Conservation (phyloP, 805 yeast genomes). For the Candida krabiensis region DNA sequence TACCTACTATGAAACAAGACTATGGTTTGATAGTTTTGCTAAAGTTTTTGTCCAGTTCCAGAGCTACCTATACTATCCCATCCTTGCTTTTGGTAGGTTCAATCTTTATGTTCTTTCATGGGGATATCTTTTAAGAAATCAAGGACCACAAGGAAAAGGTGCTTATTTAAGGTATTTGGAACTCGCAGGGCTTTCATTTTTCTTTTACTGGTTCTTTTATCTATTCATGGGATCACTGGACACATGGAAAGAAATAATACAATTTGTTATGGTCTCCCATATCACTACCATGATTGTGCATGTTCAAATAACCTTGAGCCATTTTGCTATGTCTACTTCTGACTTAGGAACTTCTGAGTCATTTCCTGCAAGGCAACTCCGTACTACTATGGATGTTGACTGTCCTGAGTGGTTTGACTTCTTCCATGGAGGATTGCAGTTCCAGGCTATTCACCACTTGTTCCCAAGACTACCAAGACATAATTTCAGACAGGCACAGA, state of each 20-base stretch:
- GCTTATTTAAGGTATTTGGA: conserved; percentile 87
- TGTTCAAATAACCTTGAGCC: conserved; percentile 86
- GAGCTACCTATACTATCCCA: conserved; percentile 71
- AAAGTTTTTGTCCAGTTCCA: conserved; percentile 60
- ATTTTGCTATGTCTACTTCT: conserved; percentile 91
- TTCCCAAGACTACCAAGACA: conserved; percentile 90
- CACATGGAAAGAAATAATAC: conserved; percentile 52
- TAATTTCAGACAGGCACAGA: conserved; percentile 75
- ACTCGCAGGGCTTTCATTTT: conserved; percentile 63
- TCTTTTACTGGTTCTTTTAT: conserved; percentile 83
- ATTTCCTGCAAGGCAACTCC: conserved; percentile 73
- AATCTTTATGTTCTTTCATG: conserved; percentile 81
- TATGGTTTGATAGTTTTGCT: conserved; percentile 71
- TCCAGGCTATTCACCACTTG: conserved; percentile 87
- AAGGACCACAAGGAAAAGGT: conserved; percentile 82
- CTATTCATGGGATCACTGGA: conserved; percentile 54
- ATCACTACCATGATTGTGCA: conserved; percentile 88
- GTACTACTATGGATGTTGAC: conserved; percentile 94
- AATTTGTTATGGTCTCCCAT: conserved; percentile 71
- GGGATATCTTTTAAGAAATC: conserved; percentile 70
- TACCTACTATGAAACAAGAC: conserved; percentile 69
- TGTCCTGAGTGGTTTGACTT: conserved; percentile 93
- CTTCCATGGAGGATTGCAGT: conserved; percentile 89
- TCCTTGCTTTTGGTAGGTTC: conserved; percentile 80
- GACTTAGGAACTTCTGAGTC: conserved; percentile 81